Base-by-base conservation (phyloP, 1,284 basidiomycete species). In the Meira nashicola region DNA sequence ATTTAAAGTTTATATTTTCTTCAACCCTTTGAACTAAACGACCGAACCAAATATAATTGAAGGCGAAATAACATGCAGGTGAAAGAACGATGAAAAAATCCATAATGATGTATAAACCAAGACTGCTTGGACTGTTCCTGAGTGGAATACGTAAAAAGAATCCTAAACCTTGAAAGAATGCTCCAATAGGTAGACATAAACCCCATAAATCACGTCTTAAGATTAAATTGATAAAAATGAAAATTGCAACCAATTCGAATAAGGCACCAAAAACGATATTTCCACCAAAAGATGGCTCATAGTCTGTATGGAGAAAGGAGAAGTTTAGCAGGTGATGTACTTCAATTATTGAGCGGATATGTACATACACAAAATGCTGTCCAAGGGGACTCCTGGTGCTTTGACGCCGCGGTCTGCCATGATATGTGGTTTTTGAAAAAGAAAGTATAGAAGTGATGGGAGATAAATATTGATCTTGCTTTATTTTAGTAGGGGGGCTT, bases 21-120 rank as follows among this genome's bases (percentile, higher is more conserved):
- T 64, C 64, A 12, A 68, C 48, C 1, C 63, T 55, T 6, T 59
- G 38, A 21, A 66, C 59, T 57, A 64, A 52, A 9, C 65, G 56
- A 40, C 68, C 68, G 55, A 68, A 70, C 14, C 61, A 44, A 19
- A 68, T 50, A 50, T 70, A 70, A 44, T 66, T 64, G 66, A 70
- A 70, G 7, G 68, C 68, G 4, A 70, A 58, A 49, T 60, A 68
- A 11, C 62, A 55, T n/a, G 58, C 62, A 14, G 68, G 68, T 1
- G 66, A 62, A 40, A 70, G 60, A 44, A 68, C 66, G 11, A 68
- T 58, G 15, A 66, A 66, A 49, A 66, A 47, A 51, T 54, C 59
- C 54, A 65, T 63, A 9, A 57, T n/a, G 28, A 65, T 61, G 59
- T 65, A 68, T 14, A 66, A 49, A 1, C 47, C 40, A 12, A 66